Base-by-base conservation (phyloP, 208 protist genomes). In the Wallacemonas collosoma region DNA sequence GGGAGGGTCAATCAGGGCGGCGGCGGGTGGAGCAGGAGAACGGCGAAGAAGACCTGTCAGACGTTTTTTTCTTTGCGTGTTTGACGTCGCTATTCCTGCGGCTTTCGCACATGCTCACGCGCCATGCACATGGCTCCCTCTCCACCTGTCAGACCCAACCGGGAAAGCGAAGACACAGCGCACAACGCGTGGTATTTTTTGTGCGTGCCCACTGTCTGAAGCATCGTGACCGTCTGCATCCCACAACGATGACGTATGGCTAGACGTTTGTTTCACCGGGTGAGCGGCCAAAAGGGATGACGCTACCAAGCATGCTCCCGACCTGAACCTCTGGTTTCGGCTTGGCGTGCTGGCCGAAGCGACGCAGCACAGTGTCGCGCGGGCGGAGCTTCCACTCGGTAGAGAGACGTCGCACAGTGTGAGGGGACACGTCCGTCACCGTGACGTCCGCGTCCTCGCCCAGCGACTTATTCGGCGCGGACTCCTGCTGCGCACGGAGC, bases 241-340 rank as follows among this genome's bases (percentile, higher is more conserved):
- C 43, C 26, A 38, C 7, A 58, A 7, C n/a, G 1, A 38, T 9
- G 11, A 9, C 48, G 48, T 6, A 58, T 35, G 39, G 38, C 62
- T 86, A 93, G 41, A 95, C 85, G 9, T 26, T 36, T 15, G 68
- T 78, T 71, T 96, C 92, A 3, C 92, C 92, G 2, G 92, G 88
- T 6, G 73, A 75, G 15, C 89, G 82, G 14, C 92, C 89, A 68
- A 96, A 96, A 4, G 92, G 92, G 14, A 94, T 72, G 8, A 81
- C 62, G 68, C 87, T 95, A 48, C 92, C 92, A 26, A 89, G 39
- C 89, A 94, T 93, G 62, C 80, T 94, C 40, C 88, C 89, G 14
- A 91, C 86, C 61, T 90, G 64, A 47, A 65, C 71, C 67, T 83
- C 74, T 1, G 76, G 79, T 36, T 8, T 58, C 51, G 75, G 77